Base-by-base conservation (phyloP, 306 rosid species). In the Spatholobus suberectus region DNA sequence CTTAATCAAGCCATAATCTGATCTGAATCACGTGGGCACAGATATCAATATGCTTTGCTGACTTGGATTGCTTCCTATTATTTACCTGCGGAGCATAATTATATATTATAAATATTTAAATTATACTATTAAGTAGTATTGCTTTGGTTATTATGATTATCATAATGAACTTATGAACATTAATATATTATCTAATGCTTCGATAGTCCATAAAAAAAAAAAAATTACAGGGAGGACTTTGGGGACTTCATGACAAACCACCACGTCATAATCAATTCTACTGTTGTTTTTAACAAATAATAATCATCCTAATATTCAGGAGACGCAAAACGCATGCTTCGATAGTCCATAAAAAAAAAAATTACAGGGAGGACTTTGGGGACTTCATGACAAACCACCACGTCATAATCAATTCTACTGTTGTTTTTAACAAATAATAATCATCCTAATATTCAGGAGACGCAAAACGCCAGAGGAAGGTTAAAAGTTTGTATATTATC, bases 31-130 rank as follows among this genome's bases (percentile, higher is more conserved):
- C 79, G 75, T 83, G 46, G 47, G 37, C 73, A 24, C 63, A 78
- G 44, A 72, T 58, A 76, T 69, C 29, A 49, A 52, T 76, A 58
- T 83, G 86, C 66, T 76, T 76, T 75, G 76, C 62, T 83, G 86
- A 83, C 78, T 41, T 21, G 82, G 80, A 73, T 75, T 77, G 65
- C 73, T 70, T 59, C 85, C 57, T 35, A 47, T 49, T 83, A 40
- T 70, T 59, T 82, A 74, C 37, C 68, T 12, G 54, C 26, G 76
- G 58, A 24, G 38, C 59, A 72, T 70, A 74, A 51, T 65, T 52
- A 10, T 75, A 52, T 29, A 24, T 15, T 62, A 51, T 21, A 23
- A 78, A 21, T 13, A 52, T 10, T 66, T 77, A 37, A 34, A 75
- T 63, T 13, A 20, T 77, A 52, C 0, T 18, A 55, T 57, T 6